These are phyloP conservation scores for sorghum (Sorghum bicolor) DNA, from an alignment of 176 grass and related monocot species.

Conservation along the genomic window DNA sequence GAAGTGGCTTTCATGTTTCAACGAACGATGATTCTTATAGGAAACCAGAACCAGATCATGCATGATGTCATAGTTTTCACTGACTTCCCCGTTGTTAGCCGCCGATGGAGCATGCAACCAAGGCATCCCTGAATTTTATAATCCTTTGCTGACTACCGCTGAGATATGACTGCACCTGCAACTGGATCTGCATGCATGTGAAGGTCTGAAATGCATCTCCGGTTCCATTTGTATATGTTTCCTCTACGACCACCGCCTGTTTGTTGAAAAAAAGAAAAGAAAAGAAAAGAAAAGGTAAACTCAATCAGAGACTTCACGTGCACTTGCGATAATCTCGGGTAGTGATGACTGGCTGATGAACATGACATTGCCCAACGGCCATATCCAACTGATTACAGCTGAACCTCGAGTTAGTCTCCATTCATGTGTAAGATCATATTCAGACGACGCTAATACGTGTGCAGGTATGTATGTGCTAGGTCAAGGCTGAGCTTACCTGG, in stretches of 20 bases:
- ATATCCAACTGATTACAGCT: not conserved
- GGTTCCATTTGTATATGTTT: not conserved
- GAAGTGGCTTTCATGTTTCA: not conserved
- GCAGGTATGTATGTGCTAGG: not conserved
- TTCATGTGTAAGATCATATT: not conserved
- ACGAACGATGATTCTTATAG: not conserved
- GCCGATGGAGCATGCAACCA: conserved; percentile 1
- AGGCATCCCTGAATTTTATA: conserved; percentile 1
- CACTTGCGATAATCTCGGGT: not conserved
- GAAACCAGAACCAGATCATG: not conserved
- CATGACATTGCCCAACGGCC: not conserved
- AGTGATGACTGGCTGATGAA: not conserved
- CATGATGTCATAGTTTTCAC: not conserved
- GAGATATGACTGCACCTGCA: conserved; percentile 8
- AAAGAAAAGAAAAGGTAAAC: no score
- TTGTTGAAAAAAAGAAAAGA: not conserved
- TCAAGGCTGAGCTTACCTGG: not conserved
- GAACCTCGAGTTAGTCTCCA: not conserved
- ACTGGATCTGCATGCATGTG: conserved; percentile 16
- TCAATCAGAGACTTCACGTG: not conserved
- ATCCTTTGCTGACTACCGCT: not conserved
- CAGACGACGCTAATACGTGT: not conserved
- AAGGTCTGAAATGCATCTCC: no score
- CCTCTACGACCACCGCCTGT: not conserved
- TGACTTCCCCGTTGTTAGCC: no score